phyloP scores from a whole-genome alignment of 2,329 filamentous ascomycete genomes.

The Zymoseptoria ardabiliae region DNA sequence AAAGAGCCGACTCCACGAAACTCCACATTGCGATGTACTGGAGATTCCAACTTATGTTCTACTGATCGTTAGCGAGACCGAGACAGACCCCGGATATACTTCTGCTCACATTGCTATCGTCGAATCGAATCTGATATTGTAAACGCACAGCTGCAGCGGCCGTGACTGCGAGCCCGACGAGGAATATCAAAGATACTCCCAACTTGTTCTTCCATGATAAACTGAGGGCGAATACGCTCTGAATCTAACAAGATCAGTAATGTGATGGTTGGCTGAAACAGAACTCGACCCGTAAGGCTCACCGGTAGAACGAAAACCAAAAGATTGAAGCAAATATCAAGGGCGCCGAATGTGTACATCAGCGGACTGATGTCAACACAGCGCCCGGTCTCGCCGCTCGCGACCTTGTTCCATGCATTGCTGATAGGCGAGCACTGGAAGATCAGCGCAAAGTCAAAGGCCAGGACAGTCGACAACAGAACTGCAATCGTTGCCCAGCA shows the following conservation, averaged over 20 bases:
- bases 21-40: constrained; percentile 13
- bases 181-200: constrained; percentile 11
- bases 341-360: constrained; percentile 11
- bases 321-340: constrained; percentile 15
- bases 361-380: constrained; percentile 11
- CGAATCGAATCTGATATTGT: constrained; percentile 10
- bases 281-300: neutral
- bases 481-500: constrained; percentile 15
- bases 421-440: constrained; percentile 16
- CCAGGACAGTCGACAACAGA: constrained; percentile 8
- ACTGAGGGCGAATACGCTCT: constrained; percentile 12
- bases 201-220: constrained; percentile 15
- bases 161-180: constrained; percentile 13
- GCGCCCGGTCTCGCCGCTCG: constrained; percentile 3
- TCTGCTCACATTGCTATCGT: neutral
- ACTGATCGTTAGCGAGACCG: neutral
- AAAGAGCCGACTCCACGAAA: constrained; percentile 10
- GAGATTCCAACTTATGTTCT: constrained; percentile 11
- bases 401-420: constrained; percentile 10
- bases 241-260: constrained; percentile 4
- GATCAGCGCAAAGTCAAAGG: constrained; percentile 16
- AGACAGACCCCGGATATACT: neutral
- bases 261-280: neutral
- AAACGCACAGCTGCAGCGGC: constrained; percentile 11
- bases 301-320: constrained; percentile 14